phyloP scores from a whole-genome alignment of 2,329 filamentous ascomycete genomes.

The Sclerotinia borealis region DNA sequence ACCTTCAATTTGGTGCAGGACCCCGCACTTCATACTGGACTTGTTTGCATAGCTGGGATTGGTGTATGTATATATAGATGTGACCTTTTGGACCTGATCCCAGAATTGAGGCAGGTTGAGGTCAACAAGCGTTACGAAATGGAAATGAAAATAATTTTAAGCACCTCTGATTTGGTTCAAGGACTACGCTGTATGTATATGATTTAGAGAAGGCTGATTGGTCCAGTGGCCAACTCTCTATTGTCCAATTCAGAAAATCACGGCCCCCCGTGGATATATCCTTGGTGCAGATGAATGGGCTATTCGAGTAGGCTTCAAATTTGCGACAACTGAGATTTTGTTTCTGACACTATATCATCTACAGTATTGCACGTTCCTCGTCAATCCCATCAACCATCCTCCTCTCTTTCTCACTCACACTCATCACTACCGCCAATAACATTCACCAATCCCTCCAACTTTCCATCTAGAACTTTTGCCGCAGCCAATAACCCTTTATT shows the following conservation, averaged over 20 bases:
- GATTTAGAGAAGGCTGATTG: not conserved
- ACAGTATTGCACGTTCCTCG: too few species aligned
- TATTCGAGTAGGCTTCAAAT: not conserved
- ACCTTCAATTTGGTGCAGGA: constrained; percentile 10
- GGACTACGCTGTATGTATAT: not conserved
- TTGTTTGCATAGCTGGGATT: constrained; percentile 29
- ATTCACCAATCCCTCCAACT: constrained; percentile 16
- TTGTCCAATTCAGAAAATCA: not conserved
- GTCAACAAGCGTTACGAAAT: constrained; percentile 7
- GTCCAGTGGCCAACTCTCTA: not conserved
- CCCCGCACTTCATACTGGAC: constrained; percentile 2
- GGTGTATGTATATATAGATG: constrained; percentile 26
- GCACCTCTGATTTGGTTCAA: not conserved
- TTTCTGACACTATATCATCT: too few species aligned
- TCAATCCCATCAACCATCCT: not conserved
- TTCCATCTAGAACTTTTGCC: constrained; percentile 16
- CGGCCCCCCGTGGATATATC: too few species aligned
- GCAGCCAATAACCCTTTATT: constrained; percentile 15
- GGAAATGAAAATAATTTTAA: not conserved
- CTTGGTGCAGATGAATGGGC: not conserved
- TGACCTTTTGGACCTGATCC: not conserved
- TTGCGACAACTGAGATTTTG: not conserved
- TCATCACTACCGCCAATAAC: constrained; percentile 4
- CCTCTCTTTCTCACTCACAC: not conserved
- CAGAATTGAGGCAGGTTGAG: not conserved